These are phyloP conservation scores for Aphanomyces stellatus DNA, from an alignment of 352 stramenopile genomes.

Conservation along the genomic window DNA sequence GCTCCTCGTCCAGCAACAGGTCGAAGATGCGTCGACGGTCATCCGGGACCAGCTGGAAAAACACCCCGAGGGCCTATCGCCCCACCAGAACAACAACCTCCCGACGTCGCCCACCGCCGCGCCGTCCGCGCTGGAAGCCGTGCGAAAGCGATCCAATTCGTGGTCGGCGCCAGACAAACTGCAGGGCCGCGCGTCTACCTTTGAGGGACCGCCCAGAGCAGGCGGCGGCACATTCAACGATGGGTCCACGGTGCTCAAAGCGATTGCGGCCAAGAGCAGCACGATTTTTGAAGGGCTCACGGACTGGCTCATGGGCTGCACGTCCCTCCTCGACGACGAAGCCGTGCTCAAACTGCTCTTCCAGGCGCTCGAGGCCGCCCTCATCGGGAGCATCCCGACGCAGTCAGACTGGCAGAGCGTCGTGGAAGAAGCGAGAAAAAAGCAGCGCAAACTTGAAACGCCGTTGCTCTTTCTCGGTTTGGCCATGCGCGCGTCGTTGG, in stretches of 20 bases:
- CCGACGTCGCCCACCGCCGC: not conserved
- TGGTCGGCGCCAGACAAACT: constrained; percentile 10
- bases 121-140: not conserved
- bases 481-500: constrained; percentile 73
- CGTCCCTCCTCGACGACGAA: constrained; percentile 58
- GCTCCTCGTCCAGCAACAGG: constrained; percentile 78
- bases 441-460: constrained; percentile 66
- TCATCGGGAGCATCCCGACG: constrained; percentile 71
- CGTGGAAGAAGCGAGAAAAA: constrained; percentile 57
- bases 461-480: constrained; percentile 75
- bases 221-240: constrained; percentile 35
- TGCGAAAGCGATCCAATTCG: constrained; percentile 12
- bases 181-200: not conserved
- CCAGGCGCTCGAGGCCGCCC: constrained; percentile 69
- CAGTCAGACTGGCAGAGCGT: constrained; percentile 66
- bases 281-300: constrained; percentile 80
- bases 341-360: constrained; percentile 83
- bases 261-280: constrained; percentile 78
- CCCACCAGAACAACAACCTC: not conserved
- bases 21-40: constrained; percentile 82
- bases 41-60: constrained; percentile 71
- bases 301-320: constrained; percentile 77
- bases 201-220: not conserved
- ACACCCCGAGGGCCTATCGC: not conserved
- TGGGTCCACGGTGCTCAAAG: constrained; percentile 54